A percentile compares a stretch with the other conserved stretches of the same genome.
These are phyloP conservation scores for Mycosphaerella sp. DNA, from an alignment of 2,329 filamentous ascomycete genomes.

Conservation along the genomic window DNA sequence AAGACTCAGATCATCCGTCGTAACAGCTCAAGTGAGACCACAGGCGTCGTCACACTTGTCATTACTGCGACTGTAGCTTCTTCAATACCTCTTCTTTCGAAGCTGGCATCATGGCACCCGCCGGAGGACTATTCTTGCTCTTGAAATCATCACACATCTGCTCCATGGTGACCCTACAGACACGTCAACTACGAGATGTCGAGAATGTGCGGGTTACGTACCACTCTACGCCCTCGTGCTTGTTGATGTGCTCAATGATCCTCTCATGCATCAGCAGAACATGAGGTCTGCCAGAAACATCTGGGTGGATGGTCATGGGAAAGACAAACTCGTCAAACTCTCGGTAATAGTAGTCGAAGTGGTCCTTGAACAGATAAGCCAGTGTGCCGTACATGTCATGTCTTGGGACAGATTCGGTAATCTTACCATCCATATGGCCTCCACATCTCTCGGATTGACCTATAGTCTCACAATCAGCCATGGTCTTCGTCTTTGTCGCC, in stretches of 20 bases:
- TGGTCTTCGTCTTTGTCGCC: neutral
- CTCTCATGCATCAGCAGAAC: slow-evolving; percentile 66
- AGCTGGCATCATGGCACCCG: slow-evolving; percentile 55
- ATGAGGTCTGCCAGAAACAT: slow-evolving; percentile 61
- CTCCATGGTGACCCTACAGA: slow-evolving; percentile 56
- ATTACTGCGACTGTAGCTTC: neutral
- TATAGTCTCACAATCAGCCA: neutral
- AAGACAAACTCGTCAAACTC: slow-evolving; percentile 72
- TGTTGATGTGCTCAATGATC: slow-evolving; percentile 62
- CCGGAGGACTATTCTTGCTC: slow-evolving; percentile 50
- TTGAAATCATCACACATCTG: slow-evolving; percentile 68
- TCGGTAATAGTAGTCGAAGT: slow-evolving; percentile 67
- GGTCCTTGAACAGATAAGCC: slow-evolving; percentile 36
- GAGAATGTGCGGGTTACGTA: neutral
- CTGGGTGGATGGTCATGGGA: slow-evolving; percentile 66
- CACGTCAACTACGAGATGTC: neutral
- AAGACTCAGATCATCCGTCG: neutral
- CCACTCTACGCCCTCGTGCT: slow-evolving; percentile 54
- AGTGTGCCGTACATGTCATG: too few species aligned
- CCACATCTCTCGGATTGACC: slow-evolving; percentile 49
- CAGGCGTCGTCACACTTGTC: neutral
- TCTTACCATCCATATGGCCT: slow-evolving; percentile 52
- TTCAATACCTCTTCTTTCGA: slow-evolving; percentile 44
- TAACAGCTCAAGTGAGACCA: neutral
- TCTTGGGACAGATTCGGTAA: too few species aligned